Percentiles rank a stretch among this genome's conserved stretches.
phyloP scores from a whole-genome alignment of 208 protist species.

The Wallacemonas collosoma region DNA sequence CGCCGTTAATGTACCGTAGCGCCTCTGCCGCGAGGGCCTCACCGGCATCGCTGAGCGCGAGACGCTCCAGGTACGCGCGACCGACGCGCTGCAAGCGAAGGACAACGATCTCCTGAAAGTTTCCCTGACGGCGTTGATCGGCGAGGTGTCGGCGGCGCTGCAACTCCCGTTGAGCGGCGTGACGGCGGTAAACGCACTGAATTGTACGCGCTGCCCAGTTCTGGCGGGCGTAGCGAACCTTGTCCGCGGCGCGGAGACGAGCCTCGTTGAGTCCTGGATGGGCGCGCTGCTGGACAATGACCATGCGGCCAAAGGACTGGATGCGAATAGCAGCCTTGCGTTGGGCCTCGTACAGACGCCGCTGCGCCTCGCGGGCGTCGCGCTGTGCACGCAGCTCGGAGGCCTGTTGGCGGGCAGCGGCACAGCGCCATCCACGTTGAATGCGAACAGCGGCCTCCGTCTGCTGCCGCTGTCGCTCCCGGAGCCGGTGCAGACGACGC shows the following conservation, averaged over 20 bases:
- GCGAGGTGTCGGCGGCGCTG: constrained; percentile 13
- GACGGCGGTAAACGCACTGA: constrained; percentile 63
- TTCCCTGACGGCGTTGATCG: neutral
- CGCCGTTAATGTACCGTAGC: constrained; percentile 37
- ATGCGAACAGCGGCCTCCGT: constrained; percentile 32
- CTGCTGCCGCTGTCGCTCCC: constrained; percentile 19
- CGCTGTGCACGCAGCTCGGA: constrained; percentile 25
- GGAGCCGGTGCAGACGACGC: constrained; percentile 16
- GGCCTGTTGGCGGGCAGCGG: constrained; percentile 23
- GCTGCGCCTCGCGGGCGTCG: constrained; percentile 39
- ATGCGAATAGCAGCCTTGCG: constrained; percentile 64
- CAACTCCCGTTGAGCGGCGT: constrained; percentile 41
- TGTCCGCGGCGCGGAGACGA: constrained; percentile 51
- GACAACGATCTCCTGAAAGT: constrained; percentile 17
- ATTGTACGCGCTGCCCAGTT: constrained; percentile 49
- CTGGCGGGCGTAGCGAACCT: constrained; percentile 35
- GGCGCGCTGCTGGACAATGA: constrained; percentile 44
- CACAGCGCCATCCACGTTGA: constrained; percentile 41
- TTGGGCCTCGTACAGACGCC: constrained; percentile 44
- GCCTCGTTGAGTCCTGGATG: constrained; percentile 45
- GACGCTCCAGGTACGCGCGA: constrained; percentile 56
- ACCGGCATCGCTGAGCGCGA: constrained; percentile 29
- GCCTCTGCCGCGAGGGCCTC: constrained; percentile 38
- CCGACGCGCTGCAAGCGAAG: constrained; percentile 58
- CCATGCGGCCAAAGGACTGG: constrained; percentile 72